A percentile compares a stretch with the other conserved stretches of the same genome.
Evolutionary conservation across 768 basidiomycete species (phyloP).

Genomic region (Kwoniella dendrophila): DNA sequence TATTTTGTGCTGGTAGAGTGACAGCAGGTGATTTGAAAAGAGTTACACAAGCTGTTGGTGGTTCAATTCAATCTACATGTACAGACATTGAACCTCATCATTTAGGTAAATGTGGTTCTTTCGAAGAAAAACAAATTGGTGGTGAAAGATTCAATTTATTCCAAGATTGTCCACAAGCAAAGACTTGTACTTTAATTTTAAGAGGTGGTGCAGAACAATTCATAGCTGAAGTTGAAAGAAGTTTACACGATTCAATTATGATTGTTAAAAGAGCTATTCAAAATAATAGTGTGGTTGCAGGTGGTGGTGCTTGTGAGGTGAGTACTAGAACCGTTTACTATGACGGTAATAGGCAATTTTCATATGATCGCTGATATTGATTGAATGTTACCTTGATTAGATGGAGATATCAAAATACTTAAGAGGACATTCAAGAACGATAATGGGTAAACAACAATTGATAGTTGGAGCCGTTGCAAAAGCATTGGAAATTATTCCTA

Average conservation of each 20-base stretch:
- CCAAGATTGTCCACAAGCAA: conserved; percentile 86
- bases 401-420: conserved; percentile 97
- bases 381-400: conserved; percentile 57
- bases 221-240: conserved; percentile 96
- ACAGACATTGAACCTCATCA: conserved; percentile 87
- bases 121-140: conserved; percentile 93
- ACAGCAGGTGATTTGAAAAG: conserved; percentile 84
- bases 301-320: conserved; percentile 96
- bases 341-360: background rate
- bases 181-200: conserved; percentile 91
- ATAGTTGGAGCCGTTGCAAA: conserved; percentile 95
- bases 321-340: conserved; percentile 22
- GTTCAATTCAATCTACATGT: conserved; percentile 90
- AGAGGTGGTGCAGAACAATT: conserved; percentile 98
- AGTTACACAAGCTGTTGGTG: conserved; percentile 94
- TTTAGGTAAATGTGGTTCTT: conserved; percentile 87
- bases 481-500: conserved; percentile 94
- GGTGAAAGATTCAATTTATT: conserved; percentile 96
- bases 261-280: conserved; percentile 97
- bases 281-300: conserved; percentile 94
- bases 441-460: conserved; percentile 92
- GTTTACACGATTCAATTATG: conserved; percentile 98
- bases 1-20: conserved; percentile 98
- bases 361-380: background rate
- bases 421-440: conserved; percentile 83